A percentile compares a stretch with the other conserved stretches of the same genome.
Conservation (phyloP, 2,329 filamentous ascomycete species). For the Xylariaceae sp. region DNA sequence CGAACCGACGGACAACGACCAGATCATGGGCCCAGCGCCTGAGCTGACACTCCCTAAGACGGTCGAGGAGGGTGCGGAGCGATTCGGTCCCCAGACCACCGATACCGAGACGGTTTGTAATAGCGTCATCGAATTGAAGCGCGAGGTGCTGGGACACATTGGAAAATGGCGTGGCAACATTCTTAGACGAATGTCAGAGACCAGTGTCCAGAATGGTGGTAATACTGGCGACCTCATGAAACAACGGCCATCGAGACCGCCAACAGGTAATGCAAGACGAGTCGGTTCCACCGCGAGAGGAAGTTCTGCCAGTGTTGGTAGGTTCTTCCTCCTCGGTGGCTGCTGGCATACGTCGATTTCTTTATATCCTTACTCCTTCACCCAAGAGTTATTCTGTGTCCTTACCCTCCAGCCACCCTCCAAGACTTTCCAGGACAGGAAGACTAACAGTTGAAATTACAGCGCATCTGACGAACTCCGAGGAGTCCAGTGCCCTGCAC, state of each 20-base stretch:
- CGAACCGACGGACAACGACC: constrained; percentile 2
- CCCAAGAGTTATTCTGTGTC: not conserved
- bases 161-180: constrained; percentile 74
- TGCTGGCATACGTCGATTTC: constrained; percentile 15
- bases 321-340: constrained; percentile 25
- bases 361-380: constrained; percentile 5
- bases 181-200: constrained; percentile 63
- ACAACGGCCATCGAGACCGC: not conserved
- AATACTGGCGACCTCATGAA: constrained; percentile 24
- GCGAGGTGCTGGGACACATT: constrained; percentile 64
- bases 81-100: constrained; percentile 34
- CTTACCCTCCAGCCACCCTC: not conserved
- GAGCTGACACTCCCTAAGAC: constrained; percentile 29
- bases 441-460: constrained; percentile 25
- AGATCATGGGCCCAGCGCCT: constrained; percentile 6
- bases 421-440: not conserved
- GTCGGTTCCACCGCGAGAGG: constrained; percentile 33
- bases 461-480: constrained; percentile 32
- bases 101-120: constrained; percentile 29
- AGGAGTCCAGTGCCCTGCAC: constrained; percentile 45
- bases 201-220: constrained; percentile 47
- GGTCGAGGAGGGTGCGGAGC: constrained; percentile 27
- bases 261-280: constrained; percentile 35
- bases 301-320: constrained; percentile 34
- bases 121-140: constrained; percentile 59